Evolutionary conservation across 306 rosid genomes (phyloP).

Genomic region (Phaseolus lunatus): DNA sequence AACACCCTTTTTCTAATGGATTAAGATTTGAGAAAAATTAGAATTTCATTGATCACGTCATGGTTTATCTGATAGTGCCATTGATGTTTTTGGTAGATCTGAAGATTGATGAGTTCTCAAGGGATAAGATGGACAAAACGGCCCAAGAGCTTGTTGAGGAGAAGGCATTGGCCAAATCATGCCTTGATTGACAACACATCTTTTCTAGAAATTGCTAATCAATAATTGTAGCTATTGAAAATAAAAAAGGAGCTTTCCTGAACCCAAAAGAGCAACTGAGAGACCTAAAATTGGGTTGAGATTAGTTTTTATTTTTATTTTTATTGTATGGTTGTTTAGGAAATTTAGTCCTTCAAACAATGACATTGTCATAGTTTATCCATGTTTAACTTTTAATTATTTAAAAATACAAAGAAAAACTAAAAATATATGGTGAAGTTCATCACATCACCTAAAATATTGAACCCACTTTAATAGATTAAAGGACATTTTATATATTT

Average conservation of each 20-base stretch:
- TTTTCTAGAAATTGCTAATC: constrained; percentile 16
- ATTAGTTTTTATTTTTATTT: neutral
- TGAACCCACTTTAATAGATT: too few species aligned
- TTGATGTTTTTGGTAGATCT: constrained; percentile 60
- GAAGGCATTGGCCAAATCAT: constrained; percentile 69
- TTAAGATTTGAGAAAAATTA: too few species aligned
- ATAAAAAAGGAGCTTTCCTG: neutral
- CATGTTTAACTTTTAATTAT: neutral
- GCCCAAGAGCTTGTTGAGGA: constrained; percentile 86
- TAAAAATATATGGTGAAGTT: too few species aligned
- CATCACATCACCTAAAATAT: too few species aligned
- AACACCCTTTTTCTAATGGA: too few species aligned
- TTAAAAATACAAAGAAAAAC: neutral
- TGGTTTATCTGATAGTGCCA: constrained; percentile 2
- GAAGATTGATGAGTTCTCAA: constrained; percentile 75
- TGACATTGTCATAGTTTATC: neutral
- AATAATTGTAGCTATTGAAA: constrained; percentile 10
- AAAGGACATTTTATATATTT: too few species aligned
- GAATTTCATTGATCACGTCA: neutral
- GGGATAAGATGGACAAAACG: constrained; percentile 78
- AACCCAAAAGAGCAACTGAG: neutral
- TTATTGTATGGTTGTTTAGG: neutral
- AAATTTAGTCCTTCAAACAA: neutral
- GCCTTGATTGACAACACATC: constrained; percentile 50
- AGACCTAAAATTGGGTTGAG: neutral